A percentile compares a stretch with the other conserved stretches of the same genome.
Evolutionary conservation across 345 rosid genomes (phyloP).

Genomic region (Excoecaria cochinchinensis): DNA sequence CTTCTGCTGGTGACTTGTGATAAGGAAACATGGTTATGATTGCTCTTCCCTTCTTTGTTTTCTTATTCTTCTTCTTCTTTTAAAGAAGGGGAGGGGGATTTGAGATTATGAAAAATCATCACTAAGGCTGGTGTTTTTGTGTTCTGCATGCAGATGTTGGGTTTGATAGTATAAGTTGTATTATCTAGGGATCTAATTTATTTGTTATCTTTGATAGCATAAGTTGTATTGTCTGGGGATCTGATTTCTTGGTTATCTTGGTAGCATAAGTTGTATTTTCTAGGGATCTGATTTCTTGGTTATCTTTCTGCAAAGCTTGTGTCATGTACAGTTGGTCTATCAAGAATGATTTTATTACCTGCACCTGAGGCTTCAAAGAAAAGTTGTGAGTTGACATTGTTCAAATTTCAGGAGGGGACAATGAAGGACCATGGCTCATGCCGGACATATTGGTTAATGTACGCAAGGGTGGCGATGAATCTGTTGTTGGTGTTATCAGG

Average conservation of each 20-base stretch:
- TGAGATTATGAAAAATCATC: neutral
- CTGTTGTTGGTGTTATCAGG: conserved; percentile 60
- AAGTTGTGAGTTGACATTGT: neutral
- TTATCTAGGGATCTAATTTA: neutral
- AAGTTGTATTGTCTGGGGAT: too few species aligned
- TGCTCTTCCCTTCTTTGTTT: neutral
- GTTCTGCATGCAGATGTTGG: neutral
- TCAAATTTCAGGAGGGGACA: conserved; percentile 63
- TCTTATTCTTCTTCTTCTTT: too few species aligned
- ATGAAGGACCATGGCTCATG: conserved; percentile 78
- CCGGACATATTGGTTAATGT: conserved; percentile 83
- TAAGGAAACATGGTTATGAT: neutral
- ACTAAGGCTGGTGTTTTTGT: too few species aligned
- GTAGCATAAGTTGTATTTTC: neutral
- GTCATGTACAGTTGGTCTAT: neutral
- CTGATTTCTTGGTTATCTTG: neutral
- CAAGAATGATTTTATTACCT: neutral
- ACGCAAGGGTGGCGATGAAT: conserved; percentile 61
- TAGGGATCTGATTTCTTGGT: neutral
- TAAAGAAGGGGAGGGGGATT: neutral
- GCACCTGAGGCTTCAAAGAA: neutral
- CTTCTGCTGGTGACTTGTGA: too few species aligned
- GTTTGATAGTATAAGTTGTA: neutral
- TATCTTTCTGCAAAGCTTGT: neutral
- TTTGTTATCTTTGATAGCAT: neutral